Conservation (phyloP, 768 basidiomycete genomes). For the Boletus subparvulus region DNA sequence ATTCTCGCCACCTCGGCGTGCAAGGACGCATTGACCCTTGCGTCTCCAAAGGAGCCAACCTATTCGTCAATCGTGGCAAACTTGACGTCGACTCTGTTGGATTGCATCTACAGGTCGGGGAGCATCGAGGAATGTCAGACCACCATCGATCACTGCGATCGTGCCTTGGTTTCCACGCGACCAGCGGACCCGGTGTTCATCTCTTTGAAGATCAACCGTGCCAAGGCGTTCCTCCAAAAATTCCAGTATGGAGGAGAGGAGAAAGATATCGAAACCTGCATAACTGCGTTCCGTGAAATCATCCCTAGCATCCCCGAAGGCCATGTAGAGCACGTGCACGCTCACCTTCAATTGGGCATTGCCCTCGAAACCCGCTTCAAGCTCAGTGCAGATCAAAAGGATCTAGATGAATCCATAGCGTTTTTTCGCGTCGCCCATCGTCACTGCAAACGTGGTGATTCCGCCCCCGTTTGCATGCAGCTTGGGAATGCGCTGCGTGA, state of each 20-base stretch:
- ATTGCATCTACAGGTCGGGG: conserved; percentile 5
- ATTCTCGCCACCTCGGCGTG: conserved; percentile 13
- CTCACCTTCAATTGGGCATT: conserved; percentile 11
- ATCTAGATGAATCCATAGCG: conserved; percentile 27
- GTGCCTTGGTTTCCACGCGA: conserved; percentile 4
- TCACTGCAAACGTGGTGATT: conserved; percentile 6
- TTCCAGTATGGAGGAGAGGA: conserved; percentile 9
- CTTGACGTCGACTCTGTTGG: conserved; percentile 5
- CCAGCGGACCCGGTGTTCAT: background rate
- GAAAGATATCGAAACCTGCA: conserved; percentile 4
- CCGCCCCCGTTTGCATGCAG: conserved; percentile 7
- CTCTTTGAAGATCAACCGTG: conserved; percentile 13
- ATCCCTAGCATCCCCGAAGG: conserved; percentile 9
- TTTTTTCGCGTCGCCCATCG: conserved; percentile 12
- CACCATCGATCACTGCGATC: conserved; percentile 23
- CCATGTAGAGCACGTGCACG: conserved; percentile 8
- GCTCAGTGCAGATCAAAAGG: background rate
- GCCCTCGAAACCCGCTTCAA: conserved; percentile 23
- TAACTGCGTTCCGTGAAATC: conserved; percentile 16
- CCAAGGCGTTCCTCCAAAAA: conserved; percentile 13
- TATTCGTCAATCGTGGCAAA: conserved; percentile 5
- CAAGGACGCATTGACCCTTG: conserved; percentile 15
- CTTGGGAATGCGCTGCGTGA: conserved; percentile 16
- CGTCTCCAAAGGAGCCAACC: background rate
- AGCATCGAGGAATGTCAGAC: conserved; percentile 17